These are phyloP conservation scores for Tothia fuscella DNA, from an alignment of 2,329 filamentous ascomycete species.

Conservation along the genomic window DNA sequence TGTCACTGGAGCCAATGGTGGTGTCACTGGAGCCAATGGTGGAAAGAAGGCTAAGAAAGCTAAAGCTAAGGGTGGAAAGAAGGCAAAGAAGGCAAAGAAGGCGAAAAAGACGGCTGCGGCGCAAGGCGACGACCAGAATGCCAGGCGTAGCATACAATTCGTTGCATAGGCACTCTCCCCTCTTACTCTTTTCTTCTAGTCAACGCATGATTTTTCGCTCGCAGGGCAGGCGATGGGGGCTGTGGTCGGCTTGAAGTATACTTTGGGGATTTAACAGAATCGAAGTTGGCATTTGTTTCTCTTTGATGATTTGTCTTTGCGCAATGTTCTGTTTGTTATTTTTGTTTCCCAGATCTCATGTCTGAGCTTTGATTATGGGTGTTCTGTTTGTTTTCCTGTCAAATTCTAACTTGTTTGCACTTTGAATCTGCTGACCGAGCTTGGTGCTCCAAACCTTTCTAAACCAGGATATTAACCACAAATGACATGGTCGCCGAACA, in stretches of 20 bases:
- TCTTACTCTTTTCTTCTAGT: neutral
- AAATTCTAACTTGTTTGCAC: too few relatives aligned
- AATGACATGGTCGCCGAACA: too few relatives aligned
- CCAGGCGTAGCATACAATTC: conserved; percentile 1
- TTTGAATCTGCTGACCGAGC: too few relatives aligned
- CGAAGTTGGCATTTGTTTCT: neutral
- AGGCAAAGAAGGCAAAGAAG: conserved; percentile 1
- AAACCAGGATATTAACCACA: too few relatives aligned
- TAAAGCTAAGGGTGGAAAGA: neutral
- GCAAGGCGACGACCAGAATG: too few relatives aligned
- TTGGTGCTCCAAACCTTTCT: too few relatives aligned
- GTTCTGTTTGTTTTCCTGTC: neutral
- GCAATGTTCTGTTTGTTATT: neutral
- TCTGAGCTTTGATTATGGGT: neutral
- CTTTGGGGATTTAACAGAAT: neutral
- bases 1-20: neutral
- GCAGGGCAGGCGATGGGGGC: neutral
- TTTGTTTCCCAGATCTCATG: neutral
- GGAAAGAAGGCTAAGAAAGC: conserved; percentile 1
- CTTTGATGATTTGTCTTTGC: too few relatives aligned
- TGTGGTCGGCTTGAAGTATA: neutral
- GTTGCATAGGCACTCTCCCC: neutral
- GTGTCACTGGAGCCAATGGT: neutral
- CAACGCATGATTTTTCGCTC: neutral
- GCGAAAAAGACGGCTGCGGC: neutral